Base-by-base conservation (phyloP, 176 grass and related monocot species). In the Avena insularis region DNA sequence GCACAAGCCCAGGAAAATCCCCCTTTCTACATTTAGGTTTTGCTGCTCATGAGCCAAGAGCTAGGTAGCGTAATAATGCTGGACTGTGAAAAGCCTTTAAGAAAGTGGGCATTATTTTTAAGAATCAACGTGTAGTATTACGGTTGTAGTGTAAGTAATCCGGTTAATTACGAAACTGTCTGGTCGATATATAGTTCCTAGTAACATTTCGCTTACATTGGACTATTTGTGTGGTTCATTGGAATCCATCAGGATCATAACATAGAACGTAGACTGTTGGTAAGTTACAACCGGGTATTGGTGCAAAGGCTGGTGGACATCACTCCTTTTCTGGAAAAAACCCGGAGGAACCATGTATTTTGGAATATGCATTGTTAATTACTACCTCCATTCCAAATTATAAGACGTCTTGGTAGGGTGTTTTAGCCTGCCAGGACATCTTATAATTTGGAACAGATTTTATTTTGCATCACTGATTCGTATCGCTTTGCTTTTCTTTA, bases 1-100 rank as follows among this genome's bases (percentile, higher is more conserved):
- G 20, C 58, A 23, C 64, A 16, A 3, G 13, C 73, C 4, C 14
- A 2, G 79, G 15, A 51, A 64, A 2, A 82, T 46, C 43, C 43
- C 45, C 51, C 13, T 31, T 50, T 66, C 21, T 81, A n/a, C 23
- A 11, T 66, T 50, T 51, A 81, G 79, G 60, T 81, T 67, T 82
- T 67, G 4, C 43, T 8, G 8, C 43, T 46, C 43, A 46, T 3
- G 5, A 46, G 62, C 47, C 62, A 47, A 5, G 78, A 64, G 9
- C 47, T 33, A 15, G 15, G 43, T 81, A 49, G 21, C 27, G 17
- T 29, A 29, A 29, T 3, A 67, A 81, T 51, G 79, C 35, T 51
- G 16, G 46, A 35, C 31, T 35, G 1, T 12, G 45, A 17, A 31
- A 51, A 14, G 45, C 61, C 12, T 20, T 54, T 54, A 4, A 8